Percentiles rank a stretch among this genome's conserved stretches.
Evolutionary conservation across 2,329 filamentous ascomycete genomes (phyloP).

Genomic region (Chaetomium sp.): DNA sequence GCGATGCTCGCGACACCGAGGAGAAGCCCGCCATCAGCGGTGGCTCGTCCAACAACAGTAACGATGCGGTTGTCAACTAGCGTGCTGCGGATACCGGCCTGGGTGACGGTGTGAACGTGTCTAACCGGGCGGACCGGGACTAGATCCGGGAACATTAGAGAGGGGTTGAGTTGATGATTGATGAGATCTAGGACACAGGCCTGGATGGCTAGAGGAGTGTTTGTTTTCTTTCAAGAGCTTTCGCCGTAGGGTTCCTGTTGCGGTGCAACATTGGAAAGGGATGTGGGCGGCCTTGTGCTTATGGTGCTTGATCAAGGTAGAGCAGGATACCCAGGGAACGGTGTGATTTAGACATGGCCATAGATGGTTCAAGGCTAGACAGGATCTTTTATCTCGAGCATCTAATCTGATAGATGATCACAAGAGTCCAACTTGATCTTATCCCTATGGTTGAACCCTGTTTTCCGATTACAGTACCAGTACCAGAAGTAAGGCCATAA

Average conservation of each 20-base stretch:
- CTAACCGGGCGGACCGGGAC: conserved; percentile 19
- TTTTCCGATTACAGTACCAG: too few relatives aligned
- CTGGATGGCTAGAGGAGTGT: not conserved
- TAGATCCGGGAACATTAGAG: not conserved
- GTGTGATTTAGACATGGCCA: conserved; percentile 10
- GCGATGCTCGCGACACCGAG: conserved; percentile 23
- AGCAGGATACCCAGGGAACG: conserved; percentile 23
- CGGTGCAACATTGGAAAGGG: conserved; percentile 13
- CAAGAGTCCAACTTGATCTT: too few relatives aligned
- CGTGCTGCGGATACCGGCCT: conserved; percentile 21
- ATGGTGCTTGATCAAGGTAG: conserved; percentile 13
- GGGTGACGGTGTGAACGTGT: conserved; percentile 22
- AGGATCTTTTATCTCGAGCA: not conserved
- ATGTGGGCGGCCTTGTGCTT: conserved; percentile 21
- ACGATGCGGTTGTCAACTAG: conserved; percentile 20
- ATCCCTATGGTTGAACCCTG: too few relatives aligned
- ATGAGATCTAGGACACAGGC: not conserved
- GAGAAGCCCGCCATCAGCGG: conserved; percentile 21
- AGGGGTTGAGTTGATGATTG: not conserved
- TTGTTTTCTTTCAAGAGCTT: not conserved
- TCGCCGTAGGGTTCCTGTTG: conserved; percentile 3
- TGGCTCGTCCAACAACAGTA: conserved; percentile 16
- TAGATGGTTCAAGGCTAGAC: conserved; percentile 3
- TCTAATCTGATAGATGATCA: too few relatives aligned
- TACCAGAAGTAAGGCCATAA: too few relatives aligned